These are phyloP conservation scores for Tolypocladium guangdongense DNA, from an alignment of 2,329 filamentous ascomycete species.

Conservation along the genomic window DNA sequence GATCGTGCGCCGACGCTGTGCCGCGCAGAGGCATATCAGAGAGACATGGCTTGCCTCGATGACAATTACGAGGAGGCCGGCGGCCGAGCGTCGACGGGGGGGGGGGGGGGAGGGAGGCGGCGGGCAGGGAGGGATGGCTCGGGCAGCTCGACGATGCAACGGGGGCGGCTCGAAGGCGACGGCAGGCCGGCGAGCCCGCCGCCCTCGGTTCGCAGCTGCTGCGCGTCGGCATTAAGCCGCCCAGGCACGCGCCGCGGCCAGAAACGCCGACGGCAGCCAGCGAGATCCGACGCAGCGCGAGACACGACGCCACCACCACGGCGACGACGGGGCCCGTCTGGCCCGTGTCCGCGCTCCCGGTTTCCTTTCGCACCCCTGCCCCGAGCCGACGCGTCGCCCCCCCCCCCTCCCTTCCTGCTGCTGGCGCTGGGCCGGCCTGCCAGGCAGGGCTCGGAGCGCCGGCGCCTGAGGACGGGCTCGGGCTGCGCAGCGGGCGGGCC, in stretches of 20 bases:
- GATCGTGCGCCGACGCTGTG: not conserved
- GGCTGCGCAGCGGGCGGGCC: no score
- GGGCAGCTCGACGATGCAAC: not conserved
- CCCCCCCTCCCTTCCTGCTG: no score
- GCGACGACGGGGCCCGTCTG: not conserved
- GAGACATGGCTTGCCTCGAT: not conserved
- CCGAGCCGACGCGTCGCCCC: no score
- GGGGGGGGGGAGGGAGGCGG: no score
- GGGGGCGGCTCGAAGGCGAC: no score
- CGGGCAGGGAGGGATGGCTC: not conserved
- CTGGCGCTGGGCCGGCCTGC: no score
- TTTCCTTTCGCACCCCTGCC: constrained; percentile 4
- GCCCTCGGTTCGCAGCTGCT: no score
- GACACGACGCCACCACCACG: not conserved
- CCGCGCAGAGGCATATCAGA: not conserved
- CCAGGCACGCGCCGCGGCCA: not conserved
- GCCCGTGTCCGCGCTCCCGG: not conserved
- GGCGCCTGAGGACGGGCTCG: no score
- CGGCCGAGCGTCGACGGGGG: not conserved
- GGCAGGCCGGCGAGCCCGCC: no score
- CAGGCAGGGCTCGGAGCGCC: no score
- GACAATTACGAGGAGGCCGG: no score
- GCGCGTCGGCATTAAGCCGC: not conserved
- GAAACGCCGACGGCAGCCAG: not conserved
- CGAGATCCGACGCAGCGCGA: not conserved